A percentile compares a stretch with the other conserved stretches of the same genome.
Evolutionary conservation across 1,139 yeast genomes (phyloP).

Genomic region (Nakaseomyces sp.): DNA sequence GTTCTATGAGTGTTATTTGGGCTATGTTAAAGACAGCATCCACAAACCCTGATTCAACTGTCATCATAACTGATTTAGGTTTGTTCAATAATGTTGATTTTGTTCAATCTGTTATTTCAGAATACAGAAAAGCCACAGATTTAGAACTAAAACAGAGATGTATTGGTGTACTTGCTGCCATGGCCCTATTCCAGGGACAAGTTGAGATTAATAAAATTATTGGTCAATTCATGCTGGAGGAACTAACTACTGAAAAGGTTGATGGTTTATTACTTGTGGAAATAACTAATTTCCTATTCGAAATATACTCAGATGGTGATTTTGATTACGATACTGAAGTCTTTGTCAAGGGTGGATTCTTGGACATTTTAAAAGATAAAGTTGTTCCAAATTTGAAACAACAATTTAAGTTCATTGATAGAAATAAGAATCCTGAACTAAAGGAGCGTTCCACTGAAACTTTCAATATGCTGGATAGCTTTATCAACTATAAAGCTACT

Average conservation of each 20-base stretch:
- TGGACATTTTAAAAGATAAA: constrained; percentile 36
- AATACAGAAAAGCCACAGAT: constrained; percentile 16
- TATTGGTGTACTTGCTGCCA: constrained; percentile 45
- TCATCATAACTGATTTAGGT: constrained; percentile 14
- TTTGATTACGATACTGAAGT: constrained; percentile 60
- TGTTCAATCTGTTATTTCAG: constrained; percentile 18
- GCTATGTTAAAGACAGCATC: constrained; percentile 41
- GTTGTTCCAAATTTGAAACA: constrained; percentile 42
- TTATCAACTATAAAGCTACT: constrained; percentile 60
- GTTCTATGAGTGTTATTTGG: constrained; percentile 53
- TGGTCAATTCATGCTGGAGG: constrained; percentile 40
- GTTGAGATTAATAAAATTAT: constrained; percentile 40
- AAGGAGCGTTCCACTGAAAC: constrained; percentile 65
- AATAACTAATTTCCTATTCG: constrained; percentile 58
- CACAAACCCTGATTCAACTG: constrained; percentile 10
- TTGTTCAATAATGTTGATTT: constrained; percentile 20
- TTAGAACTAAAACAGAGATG: constrained; percentile 24
- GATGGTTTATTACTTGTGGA: constrained; percentile 42
- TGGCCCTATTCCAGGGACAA: constrained; percentile 45
- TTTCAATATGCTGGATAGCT: constrained; percentile 57
- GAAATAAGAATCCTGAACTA: constrained; percentile 47
- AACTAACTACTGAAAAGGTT: constrained; percentile 23
- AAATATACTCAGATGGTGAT: constrained; percentile 68
- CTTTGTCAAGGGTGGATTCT: constrained; percentile 51
- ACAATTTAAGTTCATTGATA: constrained; percentile 53